Conservation (phyloP, 2,329 filamentous ascomycete species). For the Ophiocordyceps sinensis region DNA sequence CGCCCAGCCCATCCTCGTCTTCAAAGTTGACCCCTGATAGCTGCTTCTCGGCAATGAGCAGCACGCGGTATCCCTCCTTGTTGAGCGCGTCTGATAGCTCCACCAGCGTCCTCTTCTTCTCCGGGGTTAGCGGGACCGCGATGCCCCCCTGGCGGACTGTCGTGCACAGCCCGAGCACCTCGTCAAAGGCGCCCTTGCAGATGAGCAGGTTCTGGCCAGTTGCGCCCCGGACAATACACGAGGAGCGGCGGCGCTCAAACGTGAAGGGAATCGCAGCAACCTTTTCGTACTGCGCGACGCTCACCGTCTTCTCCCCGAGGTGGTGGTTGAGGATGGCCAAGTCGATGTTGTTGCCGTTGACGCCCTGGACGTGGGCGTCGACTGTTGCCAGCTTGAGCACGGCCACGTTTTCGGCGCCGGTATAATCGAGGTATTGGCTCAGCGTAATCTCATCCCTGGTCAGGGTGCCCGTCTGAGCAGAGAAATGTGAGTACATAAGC, state of each 20-base stretch:
- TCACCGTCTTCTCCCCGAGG: constrained; percentile 5
- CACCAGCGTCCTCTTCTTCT: constrained; percentile 5
- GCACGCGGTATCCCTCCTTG: constrained; percentile 9
- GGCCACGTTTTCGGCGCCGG: constrained; percentile 5
- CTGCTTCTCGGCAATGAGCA: constrained; percentile 10
- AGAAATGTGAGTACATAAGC: not conserved
- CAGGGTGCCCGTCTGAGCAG: constrained; percentile 11
- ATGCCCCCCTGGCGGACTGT: constrained; percentile 6
- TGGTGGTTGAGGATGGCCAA: constrained; percentile 9
- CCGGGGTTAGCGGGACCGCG: constrained; percentile 6
- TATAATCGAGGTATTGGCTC: constrained; percentile 8
- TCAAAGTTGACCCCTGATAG: constrained; percentile 3
- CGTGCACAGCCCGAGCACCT: constrained; percentile 10
- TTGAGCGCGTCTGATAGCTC: constrained; percentile 7
- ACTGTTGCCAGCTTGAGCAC: constrained; percentile 13
- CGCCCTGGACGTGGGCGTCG: constrained; percentile 11
- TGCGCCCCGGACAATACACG: constrained; percentile 9
- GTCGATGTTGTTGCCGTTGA: constrained; percentile 15
- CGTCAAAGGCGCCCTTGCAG: constrained; percentile 15
- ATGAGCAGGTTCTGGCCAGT: constrained; percentile 12
- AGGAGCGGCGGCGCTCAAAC: constrained; percentile 12
- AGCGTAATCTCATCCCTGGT: constrained; percentile 15
- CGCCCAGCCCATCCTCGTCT: constrained; percentile 9
- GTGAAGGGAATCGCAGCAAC: constrained; percentile 11
- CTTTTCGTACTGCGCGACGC: constrained; percentile 9